phyloP scores from a whole-genome alignment of 2,329 filamentous ascomycete genomes.

The Calonectria honghensis region DNA sequence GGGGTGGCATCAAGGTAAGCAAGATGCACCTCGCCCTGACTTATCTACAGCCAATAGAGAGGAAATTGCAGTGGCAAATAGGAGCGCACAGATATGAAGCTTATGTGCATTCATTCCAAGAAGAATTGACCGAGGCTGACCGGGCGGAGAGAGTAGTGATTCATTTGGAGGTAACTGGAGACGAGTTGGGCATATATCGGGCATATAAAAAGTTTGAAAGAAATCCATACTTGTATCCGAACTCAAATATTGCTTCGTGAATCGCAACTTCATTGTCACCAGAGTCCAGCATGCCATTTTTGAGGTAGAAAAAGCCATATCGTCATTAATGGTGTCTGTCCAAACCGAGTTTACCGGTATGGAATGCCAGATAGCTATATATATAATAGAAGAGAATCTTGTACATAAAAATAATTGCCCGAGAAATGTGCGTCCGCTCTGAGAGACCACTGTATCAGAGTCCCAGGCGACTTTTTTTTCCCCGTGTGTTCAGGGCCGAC shows the following conservation, averaged over 20 bases:
- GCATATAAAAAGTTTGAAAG: background rate
- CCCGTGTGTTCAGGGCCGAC: background rate
- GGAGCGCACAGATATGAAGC: no score
- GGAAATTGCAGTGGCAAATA: background rate
- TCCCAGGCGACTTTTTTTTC: background rate
- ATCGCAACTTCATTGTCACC: background rate
- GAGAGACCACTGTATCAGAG: background rate
- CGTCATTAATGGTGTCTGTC: conserved; percentile 21
- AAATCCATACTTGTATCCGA: background rate
- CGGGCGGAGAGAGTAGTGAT: background rate
- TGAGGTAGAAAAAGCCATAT: background rate
- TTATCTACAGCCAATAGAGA: conserved; percentile 12
- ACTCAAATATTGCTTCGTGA: no score
- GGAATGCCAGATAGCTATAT: conserved; percentile 15
- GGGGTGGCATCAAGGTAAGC: background rate
- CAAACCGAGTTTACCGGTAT: background rate
- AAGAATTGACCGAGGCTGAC: background rate
- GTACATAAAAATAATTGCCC: conserved; percentile 19
- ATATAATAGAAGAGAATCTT: conserved; percentile 24
- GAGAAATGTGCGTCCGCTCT: background rate
- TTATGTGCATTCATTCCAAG: background rate
- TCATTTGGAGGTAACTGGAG: background rate
- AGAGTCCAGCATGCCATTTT: background rate
- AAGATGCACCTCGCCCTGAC: background rate
- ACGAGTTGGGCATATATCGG: background rate